Evolutionary conservation across 1,284 basidiomycete genomes (phyloP).

Genomic region (Anthracocystis walkeri): DNA sequence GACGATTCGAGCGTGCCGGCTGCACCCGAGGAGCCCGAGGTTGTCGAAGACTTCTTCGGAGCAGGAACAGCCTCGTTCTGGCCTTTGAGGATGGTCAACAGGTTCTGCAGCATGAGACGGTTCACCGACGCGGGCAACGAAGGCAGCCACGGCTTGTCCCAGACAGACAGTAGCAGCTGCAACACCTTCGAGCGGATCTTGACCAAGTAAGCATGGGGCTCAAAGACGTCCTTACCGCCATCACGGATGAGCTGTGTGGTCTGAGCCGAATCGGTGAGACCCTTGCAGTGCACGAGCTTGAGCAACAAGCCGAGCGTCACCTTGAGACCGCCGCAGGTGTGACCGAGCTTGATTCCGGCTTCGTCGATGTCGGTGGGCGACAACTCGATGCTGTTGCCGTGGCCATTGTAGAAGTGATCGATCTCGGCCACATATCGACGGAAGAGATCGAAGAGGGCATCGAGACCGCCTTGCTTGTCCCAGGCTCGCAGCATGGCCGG

Average conservation of each 20-base stretch:
- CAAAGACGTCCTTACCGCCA: conserved; percentile 73
- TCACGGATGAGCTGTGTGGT: conserved; percentile 75
- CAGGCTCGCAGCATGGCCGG: conserved; percentile 84
- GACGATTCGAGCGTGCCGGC: conserved; percentile 17
- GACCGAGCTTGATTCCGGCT: conserved; percentile 70
- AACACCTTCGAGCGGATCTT: conserved; percentile 80
- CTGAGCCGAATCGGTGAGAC: conserved; percentile 86
- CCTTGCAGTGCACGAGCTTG: conserved; percentile 81
- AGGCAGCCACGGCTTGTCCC: conserved; percentile 87
- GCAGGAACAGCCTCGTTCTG: conserved; percentile 72
- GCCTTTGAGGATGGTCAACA: conserved; percentile 83
- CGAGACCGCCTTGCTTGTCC: conserved; percentile 79
- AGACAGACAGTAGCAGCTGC: conserved; percentile 79
- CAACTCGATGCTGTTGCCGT: conserved; percentile 36
- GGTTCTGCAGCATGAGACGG: conserved; percentile 79
- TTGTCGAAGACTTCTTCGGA: conserved; percentile 27
- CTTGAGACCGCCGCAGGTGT: conserved; percentile 84
- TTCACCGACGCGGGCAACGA: conserved; percentile 74
- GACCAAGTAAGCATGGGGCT: conserved; percentile 86
- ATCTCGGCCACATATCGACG: conserved; percentile 75
- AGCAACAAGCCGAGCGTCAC: conserved; percentile 82
- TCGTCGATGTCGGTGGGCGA: conserved; percentile 35
- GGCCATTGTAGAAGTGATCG: conserved; percentile 74
- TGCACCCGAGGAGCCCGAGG: conserved; percentile 11
- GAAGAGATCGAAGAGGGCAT: conserved; percentile 77